Base-by-base conservation (phyloP, 305 asterid genomes). In the Solanum chacoense region DNA sequence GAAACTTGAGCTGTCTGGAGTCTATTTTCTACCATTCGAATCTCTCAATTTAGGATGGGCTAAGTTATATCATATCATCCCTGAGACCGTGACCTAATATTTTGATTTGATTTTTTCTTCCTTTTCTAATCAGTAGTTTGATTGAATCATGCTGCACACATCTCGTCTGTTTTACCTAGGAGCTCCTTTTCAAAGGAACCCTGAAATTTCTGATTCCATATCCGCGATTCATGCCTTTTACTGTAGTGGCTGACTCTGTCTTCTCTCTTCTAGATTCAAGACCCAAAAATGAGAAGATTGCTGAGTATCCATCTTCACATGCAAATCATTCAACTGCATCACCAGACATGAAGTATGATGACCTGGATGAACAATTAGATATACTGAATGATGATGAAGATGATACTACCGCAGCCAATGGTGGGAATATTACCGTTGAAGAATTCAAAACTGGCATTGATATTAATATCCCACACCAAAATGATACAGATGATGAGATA, bases 401-500 rank as follows among this genome's bases (percentile, higher is more conserved):
- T 36, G 89, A 87, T 84, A 22, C 32, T 55, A 92, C 90, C 79
- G 91, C 90, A n/a, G 92, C 89, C 37, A 92, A 79, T 89, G 93
- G 92, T 84, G 94, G 92, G 86, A 89, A 89, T 87, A 55, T 76
- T 81, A 91, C 88, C 8, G 91, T 91, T 28, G 89, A 89, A 81
- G 94, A 92, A 89, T 89, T 37, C 37, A 90, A 89, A 36, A 91
- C 94, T 32, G 97, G 93, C 45, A 94, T 97, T 63, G 99, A 97
- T 88, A 97, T 97, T 90, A 97, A 97, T 89, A 89, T 91, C 59
- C 98, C 98, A 2, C 98, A 95, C 65, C 97, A 93, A 37, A 91
- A 88, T 20, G 94, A 97, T 76, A 91, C 93, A 4, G 98, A 97
- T 45, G 98, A 96, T 84, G 99, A 96, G 93, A 94, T 93, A 88